Evolutionary conservation across 768 basidiomycete species (phyloP), one percentile per base, ranked within the genome.

Genomic region (Heimioporus sp.): DNA sequence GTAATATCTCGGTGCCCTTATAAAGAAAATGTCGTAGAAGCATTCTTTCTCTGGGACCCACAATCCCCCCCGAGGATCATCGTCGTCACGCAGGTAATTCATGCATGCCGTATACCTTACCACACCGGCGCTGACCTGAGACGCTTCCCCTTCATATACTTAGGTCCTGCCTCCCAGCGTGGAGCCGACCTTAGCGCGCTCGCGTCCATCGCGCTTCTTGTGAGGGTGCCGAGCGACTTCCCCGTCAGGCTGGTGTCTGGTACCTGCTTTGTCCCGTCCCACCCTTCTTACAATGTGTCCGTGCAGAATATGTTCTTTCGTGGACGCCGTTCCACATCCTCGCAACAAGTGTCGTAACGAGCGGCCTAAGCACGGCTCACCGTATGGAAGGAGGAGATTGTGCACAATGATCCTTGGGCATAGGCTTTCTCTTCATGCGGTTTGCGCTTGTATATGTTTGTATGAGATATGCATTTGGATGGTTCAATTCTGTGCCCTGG

Each of bases 191-290:
- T 72, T 68, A 73, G 72, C 76, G 73, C 77, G 72, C 68, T 79
- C 76, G 83, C 80, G 68, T 82, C 80, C 81, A 85, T 85, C 85
- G 82, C 83, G 85, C 81, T 85, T 86, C 76, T 77, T 77, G 74
- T 76, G 71, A 73, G 79, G 81, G 69, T 80, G 81, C 69, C 68
- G 72, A 82, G 66, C 69, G 72, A 72, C 76, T 72, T 86, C 85
- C 41, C 68, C 71, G 70, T 68, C 66, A 76, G 82, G 83, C 75
- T 62, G 38, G 55, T 60, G 51, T 42, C 11, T 39, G n/a, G 48
- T 42, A 38, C 52, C 17, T 8, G 5, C 46, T 21, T n/a, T 6
- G 46, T 52, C 21, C 24, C 16, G n/a, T 44, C 19, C 15, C 43
- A 40, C 24, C 46, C 48, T 55, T 52, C 53, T 61, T 24, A 64